Evolutionary conservation across 2,329 filamentous ascomycete species (phyloP).

Genomic region (Cladosporium sphaerospermum): DNA sequence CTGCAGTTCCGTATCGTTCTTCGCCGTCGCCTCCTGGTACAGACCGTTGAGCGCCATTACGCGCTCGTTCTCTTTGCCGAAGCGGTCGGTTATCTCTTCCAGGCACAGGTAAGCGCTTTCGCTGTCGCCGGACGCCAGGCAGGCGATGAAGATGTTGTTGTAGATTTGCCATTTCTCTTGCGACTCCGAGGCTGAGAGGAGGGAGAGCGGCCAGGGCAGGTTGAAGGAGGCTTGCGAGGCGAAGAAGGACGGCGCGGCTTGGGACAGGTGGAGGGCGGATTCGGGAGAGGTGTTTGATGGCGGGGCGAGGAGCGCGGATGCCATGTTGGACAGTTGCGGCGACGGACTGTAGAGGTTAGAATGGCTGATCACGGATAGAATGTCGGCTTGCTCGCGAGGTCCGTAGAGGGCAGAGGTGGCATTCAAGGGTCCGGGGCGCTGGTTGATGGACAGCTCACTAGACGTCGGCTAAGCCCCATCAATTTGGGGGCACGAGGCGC

Average conservation of each 20-base stretch:
- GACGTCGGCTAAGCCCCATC: slow-evolving; percentile 7
- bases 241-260: slow-evolving; percentile 37
- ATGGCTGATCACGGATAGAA: too few relatives aligned
- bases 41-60: slow-evolving; percentile 78
- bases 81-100: slow-evolving; percentile 68
- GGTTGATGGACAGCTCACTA: not conserved
- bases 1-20: slow-evolving; percentile 58
- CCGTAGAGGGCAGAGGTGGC: not conserved
- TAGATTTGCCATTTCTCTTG: slow-evolving; percentile 77
- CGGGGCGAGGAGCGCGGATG: slow-evolving; percentile 34
- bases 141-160: slow-evolving; percentile 80
- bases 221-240: slow-evolving; percentile 28
- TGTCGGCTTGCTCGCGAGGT: too few relatives aligned
- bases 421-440: not conserved
- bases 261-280: slow-evolving; percentile 42
- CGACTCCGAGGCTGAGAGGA: slow-evolving; percentile 55
- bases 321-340: slow-evolving; percentile 16
- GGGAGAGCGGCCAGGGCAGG: slow-evolving; percentile 46
- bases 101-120: slow-evolving; percentile 69
- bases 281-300: slow-evolving; percentile 35
- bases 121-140: slow-evolving; percentile 78
- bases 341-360: too few relatives aligned
- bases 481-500: slow-evolving; percentile 4
- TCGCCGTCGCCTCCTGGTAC: slow-evolving; percentile 75
- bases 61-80: slow-evolving; percentile 77